Conservation (phyloP, 2,329 filamentous ascomycete species). For the Colletotrichum tropicicola region DNA sequence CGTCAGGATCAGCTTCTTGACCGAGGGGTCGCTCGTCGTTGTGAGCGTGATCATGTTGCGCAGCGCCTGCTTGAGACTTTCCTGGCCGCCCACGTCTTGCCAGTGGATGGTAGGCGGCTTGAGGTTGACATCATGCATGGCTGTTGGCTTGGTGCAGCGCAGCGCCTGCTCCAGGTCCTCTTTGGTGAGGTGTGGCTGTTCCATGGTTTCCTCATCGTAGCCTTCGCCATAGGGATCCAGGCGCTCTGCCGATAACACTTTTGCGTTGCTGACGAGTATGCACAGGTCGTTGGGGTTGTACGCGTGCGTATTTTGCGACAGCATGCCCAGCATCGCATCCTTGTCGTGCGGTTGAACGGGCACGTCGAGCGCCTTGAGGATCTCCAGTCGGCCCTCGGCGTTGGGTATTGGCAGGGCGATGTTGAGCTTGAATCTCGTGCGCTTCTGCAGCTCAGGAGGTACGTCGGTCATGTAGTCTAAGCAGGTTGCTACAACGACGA, state of each 20-base stretch:
- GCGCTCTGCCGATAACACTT: slow-evolving; percentile 42
- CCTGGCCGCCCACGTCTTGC: slow-evolving; percentile 88
- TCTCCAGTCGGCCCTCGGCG: slow-evolving; percentile 73
- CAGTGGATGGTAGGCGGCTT: slow-evolving; percentile 88
- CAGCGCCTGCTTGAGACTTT: slow-evolving; percentile 73
- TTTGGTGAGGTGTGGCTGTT: slow-evolving; percentile 39
- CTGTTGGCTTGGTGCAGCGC: slow-evolving; percentile 77
- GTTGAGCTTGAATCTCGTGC: slow-evolving; percentile 71
- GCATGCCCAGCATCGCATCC: slow-evolving; percentile 62
- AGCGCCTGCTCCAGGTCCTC: slow-evolving; percentile 73
- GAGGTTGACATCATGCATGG: slow-evolving; percentile 89
- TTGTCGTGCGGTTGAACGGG: slow-evolving; percentile 56
- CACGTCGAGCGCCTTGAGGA: slow-evolving; percentile 69
- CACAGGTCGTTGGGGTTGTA: slow-evolving; percentile 83
- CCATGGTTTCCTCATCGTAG: slow-evolving; percentile 23
- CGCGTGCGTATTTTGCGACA: slow-evolving; percentile 84
- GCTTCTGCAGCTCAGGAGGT: slow-evolving; percentile 72
- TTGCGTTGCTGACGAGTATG: slow-evolving; percentile 61
- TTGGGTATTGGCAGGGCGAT: slow-evolving; percentile 84
- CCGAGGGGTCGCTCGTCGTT: slow-evolving; percentile 41
- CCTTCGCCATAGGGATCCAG: slow-evolving; percentile 36
- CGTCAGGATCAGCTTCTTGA: slow-evolving; percentile 51
- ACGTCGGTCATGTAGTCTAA: slow-evolving; percentile 76
- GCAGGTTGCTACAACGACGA: slow-evolving; percentile 81
- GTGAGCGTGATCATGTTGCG: slow-evolving; percentile 57